Base-by-base conservation (phyloP, 2,329 filamentous ascomycete species). In the Furcasterigmium sp. region DNA sequence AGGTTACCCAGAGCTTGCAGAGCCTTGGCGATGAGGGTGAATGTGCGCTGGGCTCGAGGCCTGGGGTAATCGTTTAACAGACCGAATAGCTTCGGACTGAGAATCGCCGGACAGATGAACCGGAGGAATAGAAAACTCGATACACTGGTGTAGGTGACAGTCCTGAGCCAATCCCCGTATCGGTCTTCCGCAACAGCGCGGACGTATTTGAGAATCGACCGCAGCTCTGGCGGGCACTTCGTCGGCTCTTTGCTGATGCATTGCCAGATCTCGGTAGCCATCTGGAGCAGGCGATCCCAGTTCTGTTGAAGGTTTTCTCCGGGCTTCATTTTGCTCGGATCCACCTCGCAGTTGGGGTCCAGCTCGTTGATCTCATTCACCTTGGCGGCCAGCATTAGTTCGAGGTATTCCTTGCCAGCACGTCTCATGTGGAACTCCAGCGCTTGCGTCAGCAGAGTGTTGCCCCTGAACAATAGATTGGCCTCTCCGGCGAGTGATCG, bases 361-460 rank as follows among this genome's bases (percentile, higher is more conserved):
- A 85, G 80, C 53, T 91, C 85, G 56, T 95, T 93, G 59, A 98
- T 95, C 57, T 95, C 87, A 46, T 78, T 75, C 36, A 98, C 78
- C 62, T 91, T 93, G 41, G 90, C 84, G n/a, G 82, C 82, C 30
- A 98, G 73, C 1, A 88, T 85, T 39, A 94, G 87, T 53, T 94
- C 87, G 2, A 98, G 68, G 55, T 95, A 98, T 53, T 96, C 91
- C 53, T 90, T 91, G 34, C 93, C 93, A 1, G 97, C 72, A 9
- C 93, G 81, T 45, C 90, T 87, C 93, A 98, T 97, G 61, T 98
- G 91, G 46, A 89, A 86, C 60, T 98, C 93, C 36, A 98, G 75
- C 2, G 91, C 85, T 61, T 96, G 94, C 0, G 93, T 98, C 21
- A 97, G 75, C 9, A 98, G 70, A 0, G 93, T 94, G 57, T 98